Conservation (phyloP, 257 asterid species). For the Salvia splendens region DNA sequence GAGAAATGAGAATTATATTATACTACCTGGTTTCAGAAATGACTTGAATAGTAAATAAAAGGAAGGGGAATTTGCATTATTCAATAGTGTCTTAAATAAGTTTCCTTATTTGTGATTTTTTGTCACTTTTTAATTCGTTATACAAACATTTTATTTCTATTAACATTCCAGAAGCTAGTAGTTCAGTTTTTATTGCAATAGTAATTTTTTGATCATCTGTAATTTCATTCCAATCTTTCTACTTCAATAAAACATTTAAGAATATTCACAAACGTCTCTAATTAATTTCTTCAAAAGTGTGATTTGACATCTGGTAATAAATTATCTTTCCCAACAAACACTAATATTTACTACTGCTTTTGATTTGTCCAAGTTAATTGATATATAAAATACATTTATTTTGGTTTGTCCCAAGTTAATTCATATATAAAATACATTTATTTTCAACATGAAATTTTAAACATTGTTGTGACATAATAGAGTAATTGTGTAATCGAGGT, state of each 20-base stretch:
- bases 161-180: too few species aligned
- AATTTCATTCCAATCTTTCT: neutral
- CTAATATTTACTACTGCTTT: neutral
- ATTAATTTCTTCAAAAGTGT: too few species aligned
- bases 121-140: neutral
- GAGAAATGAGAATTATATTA: neutral
- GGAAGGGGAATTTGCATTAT: neutral
- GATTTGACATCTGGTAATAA: too few species aligned
- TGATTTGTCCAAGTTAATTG: too few species aligned
- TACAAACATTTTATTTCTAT: neutral
- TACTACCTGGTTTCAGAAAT: neutral
- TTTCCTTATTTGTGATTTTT: neutral
- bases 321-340: neutral
- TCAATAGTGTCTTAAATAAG: neutral
- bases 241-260: too few species aligned
- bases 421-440: too few species aligned
- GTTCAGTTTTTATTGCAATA: too few species aligned
- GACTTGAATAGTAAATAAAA: neutral
- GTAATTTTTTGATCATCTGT: too few species aligned
- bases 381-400: neutral
- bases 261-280: too few species aligned
- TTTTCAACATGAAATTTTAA: neutral
- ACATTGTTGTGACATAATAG: too few species aligned
- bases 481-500: too few species aligned
- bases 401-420: too few species aligned